Base-by-base conservation (phyloP, 192 early-diverging fungal genomes). In the Cladochytrium replicatum region DNA sequence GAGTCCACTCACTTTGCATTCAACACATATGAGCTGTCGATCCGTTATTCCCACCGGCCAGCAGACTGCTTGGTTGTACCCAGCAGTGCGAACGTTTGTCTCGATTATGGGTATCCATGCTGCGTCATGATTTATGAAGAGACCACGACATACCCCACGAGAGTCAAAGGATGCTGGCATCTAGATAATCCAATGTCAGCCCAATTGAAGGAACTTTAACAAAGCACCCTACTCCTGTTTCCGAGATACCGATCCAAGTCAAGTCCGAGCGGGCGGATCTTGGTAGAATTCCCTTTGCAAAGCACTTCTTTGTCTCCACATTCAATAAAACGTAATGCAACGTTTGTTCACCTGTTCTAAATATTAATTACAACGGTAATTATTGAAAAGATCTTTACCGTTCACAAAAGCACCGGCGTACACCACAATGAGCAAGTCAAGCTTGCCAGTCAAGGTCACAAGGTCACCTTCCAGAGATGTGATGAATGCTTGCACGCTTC, bases 31-130 rank as follows among this genome's bases (percentile, higher is more conserved):
- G 43, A 93, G 65, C 47, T 80, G 59, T 28, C 64, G 61, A 27
- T 78, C 82, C 3, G 79, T 72, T 0, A 93, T 54, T 2, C 86
- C 91, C 34, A 95, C 78, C 1, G 91, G 84, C 93, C 93, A 97
- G 58, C 86, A 88, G 6, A 52, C 34, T 48, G 83, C 85, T 50
- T 74, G 62, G 41, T 58, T 65, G 9, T 63, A 54, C 2, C 53
- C n/a, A 34, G 4, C 51, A 44, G 68, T 11, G 57, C 54, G 19
- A 32, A 54, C 17, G 41, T 73, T 25, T 41, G 45, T 13, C 57
- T 98, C 89, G 27, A 93, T 74, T 0, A 93, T 59, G 1, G 94
- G 91, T 6, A 85, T 67, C 94, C 94, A 98, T 29, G 41, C 55
- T 11, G 62, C 66, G n/a, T 75, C 68, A 39, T 80, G 69, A 56